Evolutionary conservation across 1,284 basidiomycete species (phyloP), one percentile per base, ranked within the genome.

Genomic region (Ustilago crameri): DNA sequence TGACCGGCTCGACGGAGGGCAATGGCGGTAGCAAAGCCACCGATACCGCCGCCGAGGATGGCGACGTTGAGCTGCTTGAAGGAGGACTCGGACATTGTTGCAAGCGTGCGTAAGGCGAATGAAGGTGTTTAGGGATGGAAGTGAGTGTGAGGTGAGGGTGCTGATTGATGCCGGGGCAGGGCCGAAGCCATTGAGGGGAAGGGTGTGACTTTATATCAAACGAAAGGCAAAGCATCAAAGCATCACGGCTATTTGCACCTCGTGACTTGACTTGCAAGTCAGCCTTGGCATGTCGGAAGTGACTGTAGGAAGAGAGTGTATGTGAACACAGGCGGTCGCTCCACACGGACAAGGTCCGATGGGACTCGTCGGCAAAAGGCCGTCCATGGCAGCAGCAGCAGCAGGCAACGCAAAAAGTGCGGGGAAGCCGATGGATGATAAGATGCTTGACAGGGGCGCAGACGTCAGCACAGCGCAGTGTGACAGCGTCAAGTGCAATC

Each of bases 31-130:
- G 54, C 20, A 30, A 71, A 60, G 8, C 68, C 68, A 12, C 68
- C 68, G 51, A 71, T 71, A 18, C 68, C 68, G n/a, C 68, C 68
- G 20, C 68, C 68, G 7, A 71, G 62, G n/a, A 71, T 26, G 47
- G 68, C 68, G 12, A 71, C 68, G 41, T 71, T 51, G 46, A 71
- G 68, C 54, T 71, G 57, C 51, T 61, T 67, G 64, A 67, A 67
- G 2, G 64, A 50, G 18, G 53, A 50, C 15, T 61, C 50, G 37
- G 53, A 52, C 64, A 67, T 67, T 24, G n/a, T 27, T 47, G 40
- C 24, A 32, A n/a, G n/a, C n/a, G n/a, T n/a, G 27, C 20, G 24
- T 23, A 37, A 8, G 32, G 9, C 15, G 32, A 5, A 20, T 23
- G 43, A 45, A 30, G 35, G 24, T 26, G 10, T 30, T 17, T 18